Evolutionary conservation across 495 filamentous ascomycete genomes (phyloP).

Genomic region (Talaromyces ruber): DNA sequence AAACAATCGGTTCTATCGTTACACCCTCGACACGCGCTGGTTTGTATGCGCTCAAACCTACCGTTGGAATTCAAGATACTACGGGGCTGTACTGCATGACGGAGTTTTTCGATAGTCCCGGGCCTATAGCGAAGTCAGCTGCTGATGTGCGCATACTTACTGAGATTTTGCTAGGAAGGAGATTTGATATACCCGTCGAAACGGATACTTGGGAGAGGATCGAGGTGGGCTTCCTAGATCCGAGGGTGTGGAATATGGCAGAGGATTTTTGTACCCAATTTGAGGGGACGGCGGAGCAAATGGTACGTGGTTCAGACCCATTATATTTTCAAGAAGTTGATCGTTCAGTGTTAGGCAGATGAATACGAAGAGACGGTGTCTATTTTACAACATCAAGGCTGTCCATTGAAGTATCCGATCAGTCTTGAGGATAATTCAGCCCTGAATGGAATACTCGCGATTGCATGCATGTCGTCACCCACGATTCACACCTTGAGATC

Average conservation of each 20-base stretch:
- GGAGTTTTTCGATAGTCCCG: constrained; percentile 18
- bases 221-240: neutral
- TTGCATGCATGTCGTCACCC: neutral
- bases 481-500: neutral
- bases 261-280: neutral
- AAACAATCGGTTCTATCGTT: constrained; percentile 38
- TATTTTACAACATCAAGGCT: neutral
- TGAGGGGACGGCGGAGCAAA: neutral
- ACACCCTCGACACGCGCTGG: constrained; percentile 28
- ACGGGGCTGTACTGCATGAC: constrained; percentile 23
- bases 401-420: neutral
- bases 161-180: neutral
- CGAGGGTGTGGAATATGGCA: neutral
- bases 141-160: neutral
- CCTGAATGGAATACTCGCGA: neutral
- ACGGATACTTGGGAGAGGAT: neutral
- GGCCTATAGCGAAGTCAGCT: constrained; percentile 22
- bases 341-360: neutral
- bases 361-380: neutral
- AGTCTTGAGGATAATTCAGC: neutral
- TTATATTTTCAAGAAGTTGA: neutral
- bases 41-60: constrained; percentile 33
- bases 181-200: neutral
- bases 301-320: neutral
- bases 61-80: constrained; percentile 17